phyloP scores from a whole-genome alignment of 2,329 filamentous ascomycete genomes.

The Myrmaecium sp. region DNA sequence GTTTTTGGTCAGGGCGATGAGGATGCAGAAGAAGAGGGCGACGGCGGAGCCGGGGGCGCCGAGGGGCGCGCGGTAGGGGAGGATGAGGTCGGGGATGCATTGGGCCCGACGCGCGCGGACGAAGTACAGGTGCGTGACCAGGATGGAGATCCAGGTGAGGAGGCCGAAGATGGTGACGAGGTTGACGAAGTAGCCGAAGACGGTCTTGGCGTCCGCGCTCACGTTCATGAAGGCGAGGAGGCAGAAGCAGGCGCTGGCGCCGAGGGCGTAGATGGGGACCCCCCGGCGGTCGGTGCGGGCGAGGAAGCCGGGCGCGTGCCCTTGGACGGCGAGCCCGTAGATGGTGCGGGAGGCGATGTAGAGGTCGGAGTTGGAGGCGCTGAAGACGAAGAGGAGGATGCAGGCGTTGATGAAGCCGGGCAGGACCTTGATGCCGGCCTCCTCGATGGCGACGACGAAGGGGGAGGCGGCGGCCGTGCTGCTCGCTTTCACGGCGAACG shows the following conservation, averaged over 20 bases:
- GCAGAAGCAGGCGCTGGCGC: conserved; percentile 42
- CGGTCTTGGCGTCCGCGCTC: conserved; percentile 20
- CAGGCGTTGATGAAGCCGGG: conserved; percentile 56
- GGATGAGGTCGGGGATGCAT: conserved; percentile 23
- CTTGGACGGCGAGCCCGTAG: conserved; percentile 55
- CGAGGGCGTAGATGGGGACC: conserved; percentile 51
- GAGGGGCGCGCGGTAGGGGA: conserved; percentile 49
- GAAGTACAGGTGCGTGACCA: conserved; percentile 33
- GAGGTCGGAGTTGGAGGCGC: conserved; percentile 59
- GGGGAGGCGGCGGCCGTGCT: conserved; percentile 47
- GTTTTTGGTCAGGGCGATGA: conserved; percentile 72
- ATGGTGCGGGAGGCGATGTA: conserved; percentile 59
- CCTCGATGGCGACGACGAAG: conserved; percentile 55
- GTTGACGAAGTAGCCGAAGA: conserved; percentile 34
- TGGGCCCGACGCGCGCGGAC: conserved; percentile 28
- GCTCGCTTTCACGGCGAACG: conserved; percentile 36
- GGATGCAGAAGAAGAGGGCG: conserved; percentile 50
- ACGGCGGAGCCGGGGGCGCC: conserved; percentile 52
- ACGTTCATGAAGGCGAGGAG: conserved; percentile 47
- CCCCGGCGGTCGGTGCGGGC: conserved; percentile 53
- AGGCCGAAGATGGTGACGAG: conserved; percentile 24
- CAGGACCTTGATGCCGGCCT: conserved; percentile 45
- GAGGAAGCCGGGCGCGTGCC: conserved; percentile 56
- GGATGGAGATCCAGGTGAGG: conserved; percentile 32
- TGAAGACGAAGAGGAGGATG: conserved; percentile 61